These are phyloP conservation scores for Nymphaea colorata DNA, from an alignment of 164 flowering plant genomes.

Conservation along the genomic window DNA sequence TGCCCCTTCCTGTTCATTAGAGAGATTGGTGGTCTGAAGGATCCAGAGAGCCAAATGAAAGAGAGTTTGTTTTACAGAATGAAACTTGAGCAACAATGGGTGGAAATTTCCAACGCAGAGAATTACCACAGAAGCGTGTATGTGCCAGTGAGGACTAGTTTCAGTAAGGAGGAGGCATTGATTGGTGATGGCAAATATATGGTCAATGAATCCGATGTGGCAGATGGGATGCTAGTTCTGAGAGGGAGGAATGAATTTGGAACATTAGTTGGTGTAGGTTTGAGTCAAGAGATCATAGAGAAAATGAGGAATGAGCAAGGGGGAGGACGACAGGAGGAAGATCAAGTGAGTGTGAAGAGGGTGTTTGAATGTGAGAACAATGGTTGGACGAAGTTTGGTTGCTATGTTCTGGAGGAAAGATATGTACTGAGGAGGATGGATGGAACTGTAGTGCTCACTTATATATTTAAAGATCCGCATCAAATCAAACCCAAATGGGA, in stretches of 20 bases:
- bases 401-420: conserved; percentile 5
- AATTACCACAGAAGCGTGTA: conserved; percentile 3
- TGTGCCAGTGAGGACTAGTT: neutral
- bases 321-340: neutral
- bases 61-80: conserved; percentile 37
- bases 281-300: conserved; percentile 5
- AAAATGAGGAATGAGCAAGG: neutral
- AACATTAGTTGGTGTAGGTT: conserved; percentile 4
- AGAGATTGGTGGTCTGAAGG: conserved; percentile 9
- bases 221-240: conserved; percentile 19
- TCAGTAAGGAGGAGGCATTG: neutral
- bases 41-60: conserved; percentile 19
- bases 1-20: conserved; percentile 12
- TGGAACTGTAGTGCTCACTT: conserved; percentile 4
- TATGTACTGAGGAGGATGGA: conserved; percentile 5
- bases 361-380: conserved; percentile 1
- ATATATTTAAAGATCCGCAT: conserved; percentile 1
- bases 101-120: conserved; percentile 25
- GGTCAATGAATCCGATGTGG: conserved; percentile 46
- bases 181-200: conserved; percentile 14
- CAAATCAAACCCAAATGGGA: neutral
- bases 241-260: neutral
- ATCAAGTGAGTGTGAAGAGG: neutral
- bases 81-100: conserved; percentile 56
- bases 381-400: conserved; percentile 1